A percentile compares a stretch with the other conserved stretches of the same genome.
phyloP scores from a whole-genome alignment of 116 monocot genomes.

The Phalaenopsis hybrid region DNA sequence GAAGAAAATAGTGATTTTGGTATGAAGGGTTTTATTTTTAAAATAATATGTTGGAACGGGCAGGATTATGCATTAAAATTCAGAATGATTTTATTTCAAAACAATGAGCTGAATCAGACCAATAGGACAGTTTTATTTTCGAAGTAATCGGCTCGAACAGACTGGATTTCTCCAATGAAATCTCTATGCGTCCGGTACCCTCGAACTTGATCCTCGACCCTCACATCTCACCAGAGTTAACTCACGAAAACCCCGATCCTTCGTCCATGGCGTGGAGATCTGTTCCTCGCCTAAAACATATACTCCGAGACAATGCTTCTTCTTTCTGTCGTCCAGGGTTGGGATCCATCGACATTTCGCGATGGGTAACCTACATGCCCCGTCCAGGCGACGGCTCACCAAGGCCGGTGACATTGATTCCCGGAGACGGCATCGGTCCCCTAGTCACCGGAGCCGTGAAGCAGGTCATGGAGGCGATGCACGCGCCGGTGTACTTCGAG shows the following conservation, averaged over 20 bases:
- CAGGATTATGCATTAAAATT: too few species aligned
- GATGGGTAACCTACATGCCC: constrained; percentile 55
- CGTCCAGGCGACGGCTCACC: constrained; percentile 53
- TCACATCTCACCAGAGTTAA: background rate
- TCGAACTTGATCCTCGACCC: too few species aligned
- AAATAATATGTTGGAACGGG: too few species aligned
- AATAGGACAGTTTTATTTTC: too few species aligned
- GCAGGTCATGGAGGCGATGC: constrained; percentile 70
- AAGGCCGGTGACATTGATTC: constrained; percentile 38
- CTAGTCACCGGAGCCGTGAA: constrained; percentile 47
- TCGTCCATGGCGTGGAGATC: constrained; percentile 2
- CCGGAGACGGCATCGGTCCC: constrained; percentile 58
- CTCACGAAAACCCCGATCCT: background rate
- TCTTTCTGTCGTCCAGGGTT: background rate
- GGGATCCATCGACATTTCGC: background rate
- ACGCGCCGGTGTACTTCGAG: constrained; percentile 53
- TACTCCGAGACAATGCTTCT: background rate
- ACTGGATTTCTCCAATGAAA: too few species aligned
- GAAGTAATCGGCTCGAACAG: too few species aligned
- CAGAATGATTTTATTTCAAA: too few species aligned
- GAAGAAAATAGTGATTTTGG: too few species aligned
- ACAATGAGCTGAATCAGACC: too few species aligned
- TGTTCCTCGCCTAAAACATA: background rate
- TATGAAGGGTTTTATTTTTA: too few species aligned
- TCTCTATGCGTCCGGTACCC: too few species aligned